phyloP scores from a whole-genome alignment of 202 grass and related monocot species.

The Digitaria exilis region DNA sequence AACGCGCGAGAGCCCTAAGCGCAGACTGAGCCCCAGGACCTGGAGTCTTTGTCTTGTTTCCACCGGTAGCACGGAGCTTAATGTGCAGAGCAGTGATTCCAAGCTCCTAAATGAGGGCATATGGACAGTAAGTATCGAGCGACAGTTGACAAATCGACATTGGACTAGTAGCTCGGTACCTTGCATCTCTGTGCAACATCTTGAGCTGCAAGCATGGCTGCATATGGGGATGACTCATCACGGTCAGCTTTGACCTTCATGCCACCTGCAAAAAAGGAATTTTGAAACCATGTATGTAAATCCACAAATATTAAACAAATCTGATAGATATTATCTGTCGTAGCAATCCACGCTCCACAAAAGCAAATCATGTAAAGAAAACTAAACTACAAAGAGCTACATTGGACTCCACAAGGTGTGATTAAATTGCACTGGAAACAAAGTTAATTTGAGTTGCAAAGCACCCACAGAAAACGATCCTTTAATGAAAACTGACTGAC shows the following conservation, averaged over 20 bases:
- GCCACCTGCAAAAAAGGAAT: conserved; percentile 55
- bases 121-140: not conserved
- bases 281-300: not conserved
- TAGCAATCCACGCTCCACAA: not conserved
- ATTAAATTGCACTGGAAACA: not conserved
- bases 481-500: not conserved
- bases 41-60: conserved; percentile 93
- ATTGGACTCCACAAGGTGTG: not conserved
- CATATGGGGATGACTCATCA: conserved; percentile 90
- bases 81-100: conserved; percentile 92
- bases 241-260: conserved; percentile 98
- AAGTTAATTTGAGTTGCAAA: not conserved
- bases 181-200: conserved; percentile 91
- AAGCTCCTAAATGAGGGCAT: conserved; percentile 55
- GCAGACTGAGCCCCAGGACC: conserved; percentile 93
- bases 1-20: conserved; percentile 89
- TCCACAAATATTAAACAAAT: not conserved
- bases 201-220: conserved; percentile 94
- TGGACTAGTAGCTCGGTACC: conserved; percentile 32
- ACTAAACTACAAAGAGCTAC: not conserved
- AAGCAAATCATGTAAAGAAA: not conserved
- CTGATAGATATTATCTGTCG: not conserved
- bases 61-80: conserved; percentile 87
- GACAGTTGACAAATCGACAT: not conserved
- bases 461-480: not conserved